phyloP scores from a whole-genome alignment of 805 yeast species.

The Metschnikowia cubensis region DNA sequence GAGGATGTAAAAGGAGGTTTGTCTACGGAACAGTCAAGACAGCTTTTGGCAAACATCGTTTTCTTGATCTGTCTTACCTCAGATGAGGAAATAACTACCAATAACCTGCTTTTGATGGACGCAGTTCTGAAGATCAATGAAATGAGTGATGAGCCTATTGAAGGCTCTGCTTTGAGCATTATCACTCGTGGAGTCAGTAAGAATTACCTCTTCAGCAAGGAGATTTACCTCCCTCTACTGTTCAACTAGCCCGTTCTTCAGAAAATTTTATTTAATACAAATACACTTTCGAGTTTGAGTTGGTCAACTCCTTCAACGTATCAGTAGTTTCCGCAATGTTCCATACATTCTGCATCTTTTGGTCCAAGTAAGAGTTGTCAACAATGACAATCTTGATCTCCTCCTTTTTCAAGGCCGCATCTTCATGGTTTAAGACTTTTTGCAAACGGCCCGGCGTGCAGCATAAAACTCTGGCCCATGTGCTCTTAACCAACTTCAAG shows the following conservation, averaged over 20 bases:
- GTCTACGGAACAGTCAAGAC: slow-evolving; percentile 7
- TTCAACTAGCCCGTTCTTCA: background rate
- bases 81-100: slow-evolving; percentile 1
- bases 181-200: slow-evolving; percentile 23
- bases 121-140: background rate
- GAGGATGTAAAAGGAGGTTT: background rate
- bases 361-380: slow-evolving; percentile 59
- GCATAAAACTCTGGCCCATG: slow-evolving; percentile 50
- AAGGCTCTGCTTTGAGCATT: slow-evolving; percentile 15
- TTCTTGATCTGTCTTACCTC: slow-evolving; percentile 21
- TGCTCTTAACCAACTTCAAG: slow-evolving; percentile 38
- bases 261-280: slow-evolving; percentile 35
- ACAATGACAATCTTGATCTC: slow-evolving; percentile 54
- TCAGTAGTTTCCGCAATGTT: slow-evolving; percentile 48
- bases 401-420: slow-evolving; percentile 33
- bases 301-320: slow-evolving; percentile 39
- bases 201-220: slow-evolving; percentile 26
- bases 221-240: slow-evolving; percentile 22
- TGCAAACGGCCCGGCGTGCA: slow-evolving; percentile 61
- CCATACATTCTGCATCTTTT: slow-evolving; percentile 57
- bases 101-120: background rate
- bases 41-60: slow-evolving; percentile 21
- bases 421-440: slow-evolving; percentile 45
- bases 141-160: slow-evolving; percentile 11
- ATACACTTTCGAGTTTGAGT: slow-evolving; percentile 46